These are phyloP conservation scores for Pseudogymnoascus sp. DNA, from an alignment of 2,329 filamentous ascomycete species.

Conservation along the genomic window DNA sequence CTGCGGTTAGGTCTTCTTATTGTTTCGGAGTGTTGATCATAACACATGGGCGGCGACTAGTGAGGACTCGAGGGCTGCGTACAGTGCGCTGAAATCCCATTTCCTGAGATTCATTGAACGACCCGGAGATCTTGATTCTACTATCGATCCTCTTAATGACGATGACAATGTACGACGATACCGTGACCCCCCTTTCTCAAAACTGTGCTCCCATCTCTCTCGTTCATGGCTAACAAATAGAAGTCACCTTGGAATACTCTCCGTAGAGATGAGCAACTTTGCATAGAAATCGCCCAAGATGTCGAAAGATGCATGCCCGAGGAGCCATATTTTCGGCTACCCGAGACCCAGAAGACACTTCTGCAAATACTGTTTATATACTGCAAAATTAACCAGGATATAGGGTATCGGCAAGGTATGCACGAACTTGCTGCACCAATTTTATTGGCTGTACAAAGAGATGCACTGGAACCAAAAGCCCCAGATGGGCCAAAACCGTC, in stretches of 20 bases:
- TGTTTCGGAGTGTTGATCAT: slow-evolving; percentile 60
- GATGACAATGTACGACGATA: slow-evolving; percentile 47
- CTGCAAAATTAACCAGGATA: slow-evolving; percentile 80
- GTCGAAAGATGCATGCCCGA: slow-evolving; percentile 86
- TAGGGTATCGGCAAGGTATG: slow-evolving; percentile 96
- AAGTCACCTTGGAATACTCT: slow-evolving; percentile 90
- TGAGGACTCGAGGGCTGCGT: slow-evolving; percentile 62
- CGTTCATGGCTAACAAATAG: slow-evolving; percentile 35
- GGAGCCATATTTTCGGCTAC: slow-evolving; percentile 79
- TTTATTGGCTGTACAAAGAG: slow-evolving; percentile 72
- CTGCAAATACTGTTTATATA: slow-evolving; percentile 89
- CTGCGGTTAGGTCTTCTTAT: slow-evolving; percentile 59
- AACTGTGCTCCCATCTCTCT: background rate
- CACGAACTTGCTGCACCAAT: slow-evolving; percentile 90
- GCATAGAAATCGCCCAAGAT: slow-evolving; percentile 88
- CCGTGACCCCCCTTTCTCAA: background rate
- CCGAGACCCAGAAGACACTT: slow-evolving; percentile 69
- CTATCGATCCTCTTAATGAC: slow-evolving; percentile 77
- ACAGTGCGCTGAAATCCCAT: slow-evolving; percentile 61
- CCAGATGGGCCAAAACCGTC: background rate
- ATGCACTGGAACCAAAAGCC: slow-evolving; percentile 53
- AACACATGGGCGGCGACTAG: slow-evolving; percentile 62
- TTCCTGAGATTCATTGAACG: slow-evolving; percentile 77
- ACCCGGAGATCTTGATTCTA: slow-evolving; percentile 68
- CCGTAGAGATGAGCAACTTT: slow-evolving; percentile 72